Conservation (phyloP, 306 rosid species). For the Malus asiatica region DNA sequence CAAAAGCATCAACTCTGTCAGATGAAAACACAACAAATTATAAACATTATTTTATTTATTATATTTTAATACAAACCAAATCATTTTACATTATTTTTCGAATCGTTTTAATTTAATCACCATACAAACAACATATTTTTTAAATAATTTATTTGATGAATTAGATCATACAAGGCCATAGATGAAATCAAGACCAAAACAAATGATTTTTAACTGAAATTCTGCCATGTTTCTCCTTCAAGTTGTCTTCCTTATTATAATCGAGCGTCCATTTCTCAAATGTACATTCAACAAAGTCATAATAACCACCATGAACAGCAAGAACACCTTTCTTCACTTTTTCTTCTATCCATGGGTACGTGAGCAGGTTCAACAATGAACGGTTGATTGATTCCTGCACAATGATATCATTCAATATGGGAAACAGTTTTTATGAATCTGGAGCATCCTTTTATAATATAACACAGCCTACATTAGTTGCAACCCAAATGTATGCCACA, state of each 20-base stretch:
- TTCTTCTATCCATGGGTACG: slow-evolving; percentile 94
- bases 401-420: not conserved
- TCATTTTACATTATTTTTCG: not conserved
- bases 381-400: slow-evolving; percentile 74
- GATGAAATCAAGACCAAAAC: slow-evolving; percentile 54
- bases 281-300: slow-evolving; percentile 78
- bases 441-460: not conserved
- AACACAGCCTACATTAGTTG: not conserved
- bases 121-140: not conserved
- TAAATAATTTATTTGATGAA: not conserved
- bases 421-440: not conserved
- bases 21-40: not conserved
- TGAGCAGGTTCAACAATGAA: slow-evolving; percentile 66
- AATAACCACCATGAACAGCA: slow-evolving; percentile 80
- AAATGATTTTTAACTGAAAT: slow-evolving; percentile 48
- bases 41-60: too few species aligned
- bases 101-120: not conserved
- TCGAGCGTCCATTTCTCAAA: slow-evolving; percentile 98
- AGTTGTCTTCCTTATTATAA: slow-evolving; percentile 43
- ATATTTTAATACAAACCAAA: not conserved
- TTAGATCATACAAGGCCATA: not conserved
- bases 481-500: not conserved
- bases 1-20: not conserved
- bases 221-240: slow-evolving; percentile 30
- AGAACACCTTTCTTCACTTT: slow-evolving; percentile 64